Evolutionary conservation across 805 yeast genomes (phyloP).

Genomic region (Ogataea populi-albae): DNA sequence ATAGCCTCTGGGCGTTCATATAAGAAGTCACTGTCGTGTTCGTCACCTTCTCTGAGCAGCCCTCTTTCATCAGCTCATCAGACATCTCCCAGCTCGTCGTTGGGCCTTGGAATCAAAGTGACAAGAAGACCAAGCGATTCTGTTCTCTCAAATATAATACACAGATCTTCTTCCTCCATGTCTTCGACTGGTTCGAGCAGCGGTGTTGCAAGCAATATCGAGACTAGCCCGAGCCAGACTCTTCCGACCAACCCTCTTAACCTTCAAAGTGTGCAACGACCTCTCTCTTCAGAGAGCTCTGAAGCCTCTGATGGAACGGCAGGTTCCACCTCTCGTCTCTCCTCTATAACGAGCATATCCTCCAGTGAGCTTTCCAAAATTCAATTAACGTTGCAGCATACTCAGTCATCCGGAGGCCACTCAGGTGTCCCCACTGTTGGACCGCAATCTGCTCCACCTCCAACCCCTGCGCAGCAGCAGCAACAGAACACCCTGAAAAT

Average conservation of each 20-base stretch:
- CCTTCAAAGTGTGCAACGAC: slow-evolving; percentile 7
- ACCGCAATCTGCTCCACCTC: slow-evolving; percentile 1
- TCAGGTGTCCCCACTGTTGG: background rate
- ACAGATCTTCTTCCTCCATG: slow-evolving; percentile 10
- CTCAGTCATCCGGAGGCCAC: background rate
- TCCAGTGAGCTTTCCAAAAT: slow-evolving; percentile 18
- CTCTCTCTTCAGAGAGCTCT: slow-evolving; percentile 20
- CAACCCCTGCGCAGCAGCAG: background rate
- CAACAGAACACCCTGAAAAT: slow-evolving; percentile 1
- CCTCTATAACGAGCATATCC: slow-evolving; percentile 25
- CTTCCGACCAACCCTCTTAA: background rate
- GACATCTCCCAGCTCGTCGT: slow-evolving; percentile 1
- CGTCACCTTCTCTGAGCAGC: slow-evolving; percentile 2
- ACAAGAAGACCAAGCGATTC: slow-evolving; percentile 29
- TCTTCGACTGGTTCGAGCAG: slow-evolving; percentile 11
- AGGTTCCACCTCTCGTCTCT: slow-evolving; percentile 20
- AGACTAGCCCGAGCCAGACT: no score
- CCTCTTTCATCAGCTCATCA: background rate
- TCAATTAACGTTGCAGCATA: slow-evolving; percentile 8
- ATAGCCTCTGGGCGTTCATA: slow-evolving; percentile 1
- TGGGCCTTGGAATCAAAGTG: slow-evolving; percentile 26
- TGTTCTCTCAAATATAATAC: slow-evolving; percentile 11
- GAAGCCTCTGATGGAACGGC: slow-evolving; percentile 19
- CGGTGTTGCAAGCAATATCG: no score
- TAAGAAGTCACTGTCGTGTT: background rate